Base-by-base conservation (phyloP, 768 basidiomycete genomes). In the Boletus huronensis region DNA sequence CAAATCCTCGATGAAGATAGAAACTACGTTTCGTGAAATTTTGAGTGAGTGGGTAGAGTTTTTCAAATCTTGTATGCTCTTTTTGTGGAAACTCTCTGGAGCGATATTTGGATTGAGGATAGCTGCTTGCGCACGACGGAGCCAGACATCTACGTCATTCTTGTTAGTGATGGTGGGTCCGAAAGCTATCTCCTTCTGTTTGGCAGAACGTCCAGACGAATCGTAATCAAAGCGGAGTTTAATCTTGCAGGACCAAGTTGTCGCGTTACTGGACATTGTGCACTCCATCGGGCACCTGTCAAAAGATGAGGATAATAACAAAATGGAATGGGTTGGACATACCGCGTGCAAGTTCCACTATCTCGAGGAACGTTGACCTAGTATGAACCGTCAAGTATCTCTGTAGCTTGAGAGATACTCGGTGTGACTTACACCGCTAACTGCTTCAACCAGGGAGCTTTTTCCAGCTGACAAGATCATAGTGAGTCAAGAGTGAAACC, bases 281-380 rank as follows among this genome's bases (percentile, higher is more conserved):
- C 79, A 80, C 53, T 82, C 77, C 76, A 79, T 79, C 0, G 80
- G 81, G 48, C 82, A 82, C 47, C 82, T 81, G 42, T 17, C 7
- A 2, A 23, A 48, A 44, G 9, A 9, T 67, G 43, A 52, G 40
- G 25, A 23, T 6, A 6, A 28, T 26, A n/a, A 48, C 7, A 14
- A 11, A 36, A 23, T n/a, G 0, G 9, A 39, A 40, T 25, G 1
- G 10, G 17, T 25, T 31, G 16, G n/a, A 48, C 57, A 29, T 3
- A 79, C 83, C 81, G 72, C 0, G 82, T 84, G 49, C 83, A 84
- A 0, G 82, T 84, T 21, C 82, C 82, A 40, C 79, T 80, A 39
- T 84, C 84, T 31, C 84, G 71, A 11, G 84, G 83, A 28, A 85
- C 82, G 46, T 70, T 80, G 29, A 84, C 80, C 84, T 85, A 38